Evolutionary conservation across 805 yeast species (phyloP).

Genomic region (Candida tammaniensis): DNA sequence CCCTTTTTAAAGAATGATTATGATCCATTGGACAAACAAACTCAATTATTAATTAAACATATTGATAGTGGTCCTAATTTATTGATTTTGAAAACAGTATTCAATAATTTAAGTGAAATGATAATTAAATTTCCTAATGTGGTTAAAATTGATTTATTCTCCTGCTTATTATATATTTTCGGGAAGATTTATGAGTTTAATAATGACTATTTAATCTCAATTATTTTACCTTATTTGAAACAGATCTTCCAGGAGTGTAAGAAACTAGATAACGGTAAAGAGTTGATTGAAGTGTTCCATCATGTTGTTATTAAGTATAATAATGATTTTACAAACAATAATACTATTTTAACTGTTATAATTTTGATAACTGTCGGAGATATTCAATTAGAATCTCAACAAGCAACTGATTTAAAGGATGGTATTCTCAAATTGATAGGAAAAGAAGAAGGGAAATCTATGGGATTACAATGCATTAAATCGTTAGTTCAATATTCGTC

Average conservation of each 20-base stretch:
- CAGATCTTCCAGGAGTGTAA: slow-evolving; percentile 26
- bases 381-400: slow-evolving; percentile 22
- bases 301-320: slow-evolving; percentile 19
- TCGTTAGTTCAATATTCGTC: slow-evolving; percentile 44
- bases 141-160: slow-evolving; percentile 66
- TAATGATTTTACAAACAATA: slow-evolving; percentile 14
- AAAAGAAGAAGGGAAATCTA: slow-evolving; percentile 20
- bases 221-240: slow-evolving; percentile 44
- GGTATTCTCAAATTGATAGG: slow-evolving; percentile 24
- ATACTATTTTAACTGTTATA: slow-evolving; percentile 32
- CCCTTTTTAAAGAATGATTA: slow-evolving; percentile 57
- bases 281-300: slow-evolving; percentile 25
- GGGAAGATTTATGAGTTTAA: slow-evolving; percentile 50
- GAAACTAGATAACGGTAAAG: slow-evolving; percentile 10
- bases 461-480: slow-evolving; percentile 56
- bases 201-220: slow-evolving; percentile 43
- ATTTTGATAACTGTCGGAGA: slow-evolving; percentile 36
- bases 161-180: slow-evolving; percentile 65
- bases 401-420: slow-evolving; percentile 19
- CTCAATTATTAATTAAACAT: slow-evolving; percentile 23
- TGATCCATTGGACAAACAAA: slow-evolving; percentile 22
- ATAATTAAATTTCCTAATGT: slow-evolving; percentile 62
- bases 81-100: slow-evolving; percentile 45
- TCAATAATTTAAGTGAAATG: slow-evolving; percentile 58
- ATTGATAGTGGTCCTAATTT: slow-evolving; percentile 38